These are phyloP conservation scores for Rhizopogon vesiculosus DNA, from an alignment of 768 basidiomycete genomes.

Conservation along the genomic window DNA sequence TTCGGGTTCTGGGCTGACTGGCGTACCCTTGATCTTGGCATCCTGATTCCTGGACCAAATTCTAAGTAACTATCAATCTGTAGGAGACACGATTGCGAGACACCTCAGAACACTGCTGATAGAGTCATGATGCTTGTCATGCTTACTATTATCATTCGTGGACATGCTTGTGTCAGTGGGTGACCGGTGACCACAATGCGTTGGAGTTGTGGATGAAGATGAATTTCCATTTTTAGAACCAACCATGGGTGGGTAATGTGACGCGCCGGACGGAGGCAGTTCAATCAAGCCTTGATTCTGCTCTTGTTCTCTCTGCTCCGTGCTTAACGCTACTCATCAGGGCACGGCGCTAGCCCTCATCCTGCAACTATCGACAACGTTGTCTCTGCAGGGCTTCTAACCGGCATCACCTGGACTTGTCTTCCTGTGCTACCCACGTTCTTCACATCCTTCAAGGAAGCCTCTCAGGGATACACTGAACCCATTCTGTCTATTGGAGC, in stretches of 20 bases:
- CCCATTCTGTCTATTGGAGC: neutral
- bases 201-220: neutral
- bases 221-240: conserved; percentile 2
- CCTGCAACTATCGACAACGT: neutral
- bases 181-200: no score
- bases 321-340: neutral
- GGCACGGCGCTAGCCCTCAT: neutral
- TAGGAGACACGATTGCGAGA: no score
- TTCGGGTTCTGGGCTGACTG: no score
- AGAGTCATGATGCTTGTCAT: neutral
- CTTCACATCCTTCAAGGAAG: neutral
- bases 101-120: no score
- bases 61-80: no score
- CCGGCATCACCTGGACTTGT: neutral
- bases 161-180: no score
- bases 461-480: neutral
- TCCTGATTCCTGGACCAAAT: no score
- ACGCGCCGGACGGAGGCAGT: conserved; percentile 2
- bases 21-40: no score
- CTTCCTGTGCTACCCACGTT: conserved; percentile 2
- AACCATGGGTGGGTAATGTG: neutral
- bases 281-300: neutral
- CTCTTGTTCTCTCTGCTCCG: conserved; percentile 6
- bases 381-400: neutral
- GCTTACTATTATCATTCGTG: no score